Evolutionary conservation across 2,329 filamentous ascomycete species (phyloP).

Genomic region (Xylaria sp.): DNA sequence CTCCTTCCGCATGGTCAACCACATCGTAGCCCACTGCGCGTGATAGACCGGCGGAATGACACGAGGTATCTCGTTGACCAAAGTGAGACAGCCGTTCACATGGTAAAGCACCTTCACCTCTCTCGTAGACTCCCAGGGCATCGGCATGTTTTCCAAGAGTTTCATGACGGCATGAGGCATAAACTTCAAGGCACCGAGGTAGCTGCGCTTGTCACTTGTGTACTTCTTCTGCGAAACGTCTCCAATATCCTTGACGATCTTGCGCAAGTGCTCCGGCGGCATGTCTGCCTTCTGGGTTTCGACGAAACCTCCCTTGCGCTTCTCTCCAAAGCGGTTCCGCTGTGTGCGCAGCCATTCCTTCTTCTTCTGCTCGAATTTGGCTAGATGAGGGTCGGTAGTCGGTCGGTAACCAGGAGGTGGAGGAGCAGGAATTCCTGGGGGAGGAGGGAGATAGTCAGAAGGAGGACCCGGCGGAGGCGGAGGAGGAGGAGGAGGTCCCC

Average conservation of each 20-base stretch:
- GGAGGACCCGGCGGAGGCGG: constrained; percentile 68
- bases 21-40: constrained; percentile 99
- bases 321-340: constrained; percentile 94
- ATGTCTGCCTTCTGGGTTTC: constrained; percentile 99
- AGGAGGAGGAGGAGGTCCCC: constrained; percentile 61
- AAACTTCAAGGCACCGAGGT: constrained; percentile 96
- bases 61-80: constrained; percentile 95
- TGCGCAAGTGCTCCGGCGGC: constrained; percentile 97
- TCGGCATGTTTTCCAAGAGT: constrained; percentile 98
- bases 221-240: constrained; percentile 99
- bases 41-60: constrained; percentile 99
- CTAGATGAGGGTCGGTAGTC: constrained; percentile 81
- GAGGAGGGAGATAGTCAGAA: constrained; percentile 66
- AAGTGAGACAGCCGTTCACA: constrained; percentile 94
- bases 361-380: constrained; percentile 98
- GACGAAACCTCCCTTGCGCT: constrained; percentile 94
- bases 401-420: constrained; percentile 89
- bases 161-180: constrained; percentile 99
- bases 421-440: constrained; percentile 70
- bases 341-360: constrained; percentile 96
- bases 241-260: constrained; percentile 98
- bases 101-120: constrained; percentile 99
- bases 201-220: constrained; percentile 97
- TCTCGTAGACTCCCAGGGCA: constrained; percentile 97
- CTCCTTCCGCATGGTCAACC: constrained; percentile 97